A percentile compares a stretch with the other conserved stretches of the same genome.
Conservation (phyloP, 2,329 filamentous ascomycete species). For the Exophiala spinifera region DNA sequence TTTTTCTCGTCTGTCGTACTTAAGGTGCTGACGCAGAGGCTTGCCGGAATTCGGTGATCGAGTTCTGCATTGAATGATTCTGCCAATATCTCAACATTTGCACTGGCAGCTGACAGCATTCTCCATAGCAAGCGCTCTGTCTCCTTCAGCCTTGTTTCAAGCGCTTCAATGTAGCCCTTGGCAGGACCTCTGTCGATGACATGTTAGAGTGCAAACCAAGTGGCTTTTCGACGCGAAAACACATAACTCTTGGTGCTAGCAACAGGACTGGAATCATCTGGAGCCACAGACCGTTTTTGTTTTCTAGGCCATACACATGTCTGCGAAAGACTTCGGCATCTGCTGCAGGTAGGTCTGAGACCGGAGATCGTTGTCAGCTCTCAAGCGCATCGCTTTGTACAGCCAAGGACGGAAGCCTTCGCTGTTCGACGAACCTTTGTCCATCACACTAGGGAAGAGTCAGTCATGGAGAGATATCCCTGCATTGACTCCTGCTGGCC, state of each 20-base stretch:
- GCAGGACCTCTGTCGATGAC: constrained; percentile 38
- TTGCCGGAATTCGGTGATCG: background rate
- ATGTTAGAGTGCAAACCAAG: too few relatives aligned
- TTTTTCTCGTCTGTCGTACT: constrained; percentile 7
- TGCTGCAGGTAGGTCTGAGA: constrained; percentile 36
- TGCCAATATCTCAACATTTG: constrained; percentile 32
- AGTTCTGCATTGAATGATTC: constrained; percentile 18
- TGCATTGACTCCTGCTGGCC: background rate
- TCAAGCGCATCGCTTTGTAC: background rate
- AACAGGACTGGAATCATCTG: background rate
- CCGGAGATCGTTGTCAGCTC: background rate
- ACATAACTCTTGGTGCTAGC: background rate
- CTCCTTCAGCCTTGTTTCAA: constrained; percentile 41
- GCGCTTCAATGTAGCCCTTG: constrained; percentile 44
- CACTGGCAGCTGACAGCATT: constrained; percentile 31
- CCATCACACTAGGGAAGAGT: constrained; percentile 35
- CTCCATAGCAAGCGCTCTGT: constrained; percentile 40
- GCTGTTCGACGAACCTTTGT: constrained; percentile 31
- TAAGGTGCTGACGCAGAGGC: background rate
- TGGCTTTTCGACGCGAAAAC: background rate
- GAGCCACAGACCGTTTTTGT: constrained; percentile 35
- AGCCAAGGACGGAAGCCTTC: background rate
- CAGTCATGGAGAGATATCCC: background rate
- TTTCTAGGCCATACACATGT: constrained; percentile 40
- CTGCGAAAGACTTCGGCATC: constrained; percentile 36